Evolutionary conservation across 1,284 basidiomycete genomes (phyloP).

Genomic region (Trametes versicolor): DNA sequence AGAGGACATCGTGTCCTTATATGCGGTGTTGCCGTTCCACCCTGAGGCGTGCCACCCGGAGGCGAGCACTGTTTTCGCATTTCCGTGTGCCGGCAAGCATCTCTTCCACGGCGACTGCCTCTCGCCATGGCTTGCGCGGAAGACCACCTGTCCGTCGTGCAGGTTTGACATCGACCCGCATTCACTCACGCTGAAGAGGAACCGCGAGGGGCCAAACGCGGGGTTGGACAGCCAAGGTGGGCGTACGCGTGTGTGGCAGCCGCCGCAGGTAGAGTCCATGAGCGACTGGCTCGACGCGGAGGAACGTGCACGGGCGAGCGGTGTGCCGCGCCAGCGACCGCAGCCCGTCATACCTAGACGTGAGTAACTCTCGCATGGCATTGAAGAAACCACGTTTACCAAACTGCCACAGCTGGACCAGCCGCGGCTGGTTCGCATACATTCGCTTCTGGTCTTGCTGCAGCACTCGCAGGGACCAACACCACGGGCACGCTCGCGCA

Average conservation of each 20-base stretch:
- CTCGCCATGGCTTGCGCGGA: conserved; percentile 43
- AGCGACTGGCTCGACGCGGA: conserved; percentile 40
- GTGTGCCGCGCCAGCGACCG: conserved; percentile 26
- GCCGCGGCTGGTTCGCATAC: neutral
- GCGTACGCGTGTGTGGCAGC: conserved; percentile 34
- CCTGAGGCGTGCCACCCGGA: conserved; percentile 21
- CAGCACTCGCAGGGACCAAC: neutral
- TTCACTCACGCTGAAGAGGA: conserved; percentile 39
- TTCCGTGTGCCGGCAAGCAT: conserved; percentile 46
- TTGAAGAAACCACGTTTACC: neutral
- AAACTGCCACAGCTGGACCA: neutral
- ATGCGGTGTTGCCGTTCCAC: conserved; percentile 35
- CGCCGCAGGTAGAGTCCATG: conserved; percentile 36
- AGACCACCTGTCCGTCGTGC: conserved; percentile 47
- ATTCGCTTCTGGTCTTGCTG: neutral
- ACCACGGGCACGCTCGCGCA: neutral
- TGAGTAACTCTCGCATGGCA: conserved; percentile 6
- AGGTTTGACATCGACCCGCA: conserved; percentile 45
- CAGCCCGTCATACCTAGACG: conserved; percentile 28
- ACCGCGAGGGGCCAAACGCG: conserved; percentile 7
- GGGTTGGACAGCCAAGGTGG: neutral
- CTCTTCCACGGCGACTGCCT: conserved; percentile 44
- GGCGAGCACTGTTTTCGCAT: conserved; percentile 35
- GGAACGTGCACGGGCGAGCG: conserved; percentile 30
- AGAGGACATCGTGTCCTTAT: conserved; percentile 15